A percentile compares a stretch with the other conserved stretches of the same genome.
These are phyloP conservation scores for Pyrenophora seminiperda DNA, from an alignment of 2,329 filamentous ascomycete species.

Conservation along the genomic window DNA sequence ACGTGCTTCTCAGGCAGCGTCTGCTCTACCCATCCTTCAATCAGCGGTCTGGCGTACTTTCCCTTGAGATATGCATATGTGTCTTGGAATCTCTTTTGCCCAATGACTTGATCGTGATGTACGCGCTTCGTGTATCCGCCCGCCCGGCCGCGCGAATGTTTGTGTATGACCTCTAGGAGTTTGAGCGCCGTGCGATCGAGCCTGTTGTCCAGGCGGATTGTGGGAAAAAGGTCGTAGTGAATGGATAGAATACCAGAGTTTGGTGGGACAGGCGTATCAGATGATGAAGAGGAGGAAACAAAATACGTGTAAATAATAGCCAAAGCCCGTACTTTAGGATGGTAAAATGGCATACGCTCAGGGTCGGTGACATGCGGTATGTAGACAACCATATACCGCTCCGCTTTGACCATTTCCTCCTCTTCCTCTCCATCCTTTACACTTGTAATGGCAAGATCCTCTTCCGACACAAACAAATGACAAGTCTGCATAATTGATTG, in stretches of 20 bases:
- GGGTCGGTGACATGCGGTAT: slow-evolving; percentile 70
- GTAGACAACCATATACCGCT: slow-evolving; percentile 71
- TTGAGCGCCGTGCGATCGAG: slow-evolving; percentile 71
- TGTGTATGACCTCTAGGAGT: slow-evolving; percentile 70
- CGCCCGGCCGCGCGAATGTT: slow-evolving; percentile 70
- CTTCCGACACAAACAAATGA: slow-evolving; percentile 63
- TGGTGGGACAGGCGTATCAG: slow-evolving; percentile 28
- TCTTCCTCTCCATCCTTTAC: slow-evolving; percentile 33
- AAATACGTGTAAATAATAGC: slow-evolving; percentile 75
- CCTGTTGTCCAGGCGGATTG: slow-evolving; percentile 53
- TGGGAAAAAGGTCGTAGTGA: slow-evolving; percentile 57
- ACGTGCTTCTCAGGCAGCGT: slow-evolving; percentile 92
- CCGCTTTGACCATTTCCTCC: slow-evolving; percentile 37
- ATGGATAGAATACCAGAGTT: slow-evolving; percentile 53
- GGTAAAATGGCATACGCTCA: slow-evolving; percentile 81
- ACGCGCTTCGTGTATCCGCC: slow-evolving; percentile 79
- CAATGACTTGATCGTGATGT: slow-evolving; percentile 79
- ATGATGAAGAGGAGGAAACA: background rate
- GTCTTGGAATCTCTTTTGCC: slow-evolving; percentile 77
- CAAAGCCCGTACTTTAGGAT: slow-evolving; percentile 75
- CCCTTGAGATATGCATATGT: slow-evolving; percentile 81
- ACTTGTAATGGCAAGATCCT: slow-evolving; percentile 15
- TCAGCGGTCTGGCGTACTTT: slow-evolving; percentile 73
- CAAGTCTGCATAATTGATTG: slow-evolving; percentile 80
- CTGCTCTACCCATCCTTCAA: slow-evolving; percentile 79